These are phyloP conservation scores for Yamadazyma tumulicola DNA, from an alignment of 805 yeast species.

Conservation along the genomic window DNA sequence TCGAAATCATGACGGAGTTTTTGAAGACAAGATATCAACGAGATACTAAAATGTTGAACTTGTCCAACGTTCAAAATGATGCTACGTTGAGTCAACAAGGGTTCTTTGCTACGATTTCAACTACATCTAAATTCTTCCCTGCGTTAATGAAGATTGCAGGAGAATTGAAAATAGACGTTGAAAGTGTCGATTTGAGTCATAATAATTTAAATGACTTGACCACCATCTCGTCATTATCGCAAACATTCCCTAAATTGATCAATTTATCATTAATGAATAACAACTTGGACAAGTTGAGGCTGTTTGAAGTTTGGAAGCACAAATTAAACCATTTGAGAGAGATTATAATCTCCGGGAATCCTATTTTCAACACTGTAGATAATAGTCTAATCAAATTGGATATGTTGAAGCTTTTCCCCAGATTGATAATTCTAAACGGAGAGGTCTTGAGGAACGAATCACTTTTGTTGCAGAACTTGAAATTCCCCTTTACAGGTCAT, in stretches of 20 bases:
- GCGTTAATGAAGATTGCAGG: constrained; percentile 83
- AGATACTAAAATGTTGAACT: constrained; percentile 61
- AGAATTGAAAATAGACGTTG: constrained; percentile 52
- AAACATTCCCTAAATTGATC: constrained; percentile 67
- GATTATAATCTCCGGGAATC: constrained; percentile 74
- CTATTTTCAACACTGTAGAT: constrained; percentile 44
- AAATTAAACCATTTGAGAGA: constrained; percentile 75
- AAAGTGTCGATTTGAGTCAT: constrained; percentile 63
- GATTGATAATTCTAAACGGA: constrained; percentile 75
- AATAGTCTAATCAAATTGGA: constrained; percentile 51
- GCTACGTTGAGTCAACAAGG: constrained; percentile 58
- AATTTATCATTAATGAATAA: constrained; percentile 83
- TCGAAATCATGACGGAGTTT: constrained; percentile 59
- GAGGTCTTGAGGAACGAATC: constrained; percentile 70
- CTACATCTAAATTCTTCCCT: constrained; percentile 79
- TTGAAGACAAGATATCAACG: constrained; percentile 66
- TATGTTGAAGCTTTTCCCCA: constrained; percentile 72
- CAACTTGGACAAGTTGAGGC: constrained; percentile 52
- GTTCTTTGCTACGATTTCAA: constrained; percentile 55
- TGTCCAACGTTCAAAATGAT: constrained; percentile 64
- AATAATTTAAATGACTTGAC: constrained; percentile 60
- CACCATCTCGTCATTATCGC: constrained; percentile 60
- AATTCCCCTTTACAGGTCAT: constrained; percentile 52
- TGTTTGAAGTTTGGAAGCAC: constrained; percentile 72
- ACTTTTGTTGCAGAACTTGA: constrained; percentile 48